Base-by-base conservation (phyloP, 2,329 filamentous ascomycete species). In the Fusarium denticulatum region DNA sequence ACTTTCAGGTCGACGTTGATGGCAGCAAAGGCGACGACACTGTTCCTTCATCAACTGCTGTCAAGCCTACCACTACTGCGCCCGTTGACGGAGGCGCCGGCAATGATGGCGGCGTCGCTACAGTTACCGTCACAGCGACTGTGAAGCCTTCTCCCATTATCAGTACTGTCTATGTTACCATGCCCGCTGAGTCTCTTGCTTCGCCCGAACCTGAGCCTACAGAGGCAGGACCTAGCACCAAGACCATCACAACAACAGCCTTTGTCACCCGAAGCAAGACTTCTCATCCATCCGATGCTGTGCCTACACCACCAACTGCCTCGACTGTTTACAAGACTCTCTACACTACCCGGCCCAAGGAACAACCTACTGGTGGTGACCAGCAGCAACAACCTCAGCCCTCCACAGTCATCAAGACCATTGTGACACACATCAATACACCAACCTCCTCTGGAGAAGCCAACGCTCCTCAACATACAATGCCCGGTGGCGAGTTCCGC, bases 1-100 rank as follows among this genome's bases (percentile, higher is more conserved):
- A 83, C 76, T 88, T 85, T 73, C 80, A 85, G 58, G 85, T 89
- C 61, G 73, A 80, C 39, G 80, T 87, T 28, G 76, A 80, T 42
- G 78, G 64, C 46, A 46, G 64, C 22, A 64, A 74, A 16, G 72
- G 72, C 18, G 70, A 53, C 40, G 72, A 77, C 36, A 65, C 71
- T 36, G 60, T 75, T 8, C 68, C 78, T 43, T 66, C 73, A 24
- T 59, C 71, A 14, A 75, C 67, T 34, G 67, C 64, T 34, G 67
- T 60, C 30, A 57, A 60, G 34, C 55, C 72, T 13, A 64, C 63
- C 14, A 30, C 70, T 12, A 69, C 71, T 30, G 59, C 65, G 22
- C 72, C 73, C 20, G 61, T 63, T 5, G 64, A 58, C 30, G 64
- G 74, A 71, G 69, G 58, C 39, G 59, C 74, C n/a, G 34, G 55